Base-by-base conservation (phyloP, 441 rosid species). In the Theobroma grandiflorum region DNA sequence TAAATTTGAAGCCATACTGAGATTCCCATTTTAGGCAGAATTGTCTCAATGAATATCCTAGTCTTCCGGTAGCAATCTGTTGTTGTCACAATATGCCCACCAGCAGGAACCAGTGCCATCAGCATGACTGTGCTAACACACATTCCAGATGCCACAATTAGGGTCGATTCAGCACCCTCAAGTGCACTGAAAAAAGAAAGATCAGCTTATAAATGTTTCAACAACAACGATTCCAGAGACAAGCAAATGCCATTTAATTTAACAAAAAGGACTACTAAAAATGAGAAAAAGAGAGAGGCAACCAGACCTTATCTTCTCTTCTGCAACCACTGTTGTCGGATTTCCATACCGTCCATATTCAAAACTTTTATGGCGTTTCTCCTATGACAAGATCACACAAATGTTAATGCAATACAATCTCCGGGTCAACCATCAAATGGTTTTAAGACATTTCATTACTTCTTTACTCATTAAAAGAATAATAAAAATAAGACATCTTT, bases 331-430 rank as follows among this genome's bases (percentile, higher is more conserved):
- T 2, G 99, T 97, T 8, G 99, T 97, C 4, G 99, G 99, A 87
- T 97, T 97, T 71, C 99, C 99, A 87, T 97, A 97, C 50, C 99
- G 91, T 58, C 99, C 99, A 87, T 97, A 97, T 81, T 95, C 99
- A 83, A 92, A 95, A 88, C 99, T 95, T 9, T 72, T 79, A 75
- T 74, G 87, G 66, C 99, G 91, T 71, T 94, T 93, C 88, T 97
- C 99, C 98, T 97, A 80, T 75, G 83, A 62, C 45, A 35, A 38
- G 9, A 80, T 82, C 37, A 67, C 11, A 74, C 20, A 59, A 57
- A 81, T 67, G 70, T 77, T 63, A 72, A 62, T 38, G 18, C n/a
- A 22, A 43, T 22, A 2, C n/a, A 74, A 40, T 37, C 33, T 72
- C 59, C 1, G 10, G 49, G 53, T 16, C 45, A 65, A 78, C 57